These are phyloP conservation scores for Lachnellula hyalina DNA, from an alignment of 2,329 filamentous ascomycete genomes.

Conservation along the genomic window DNA sequence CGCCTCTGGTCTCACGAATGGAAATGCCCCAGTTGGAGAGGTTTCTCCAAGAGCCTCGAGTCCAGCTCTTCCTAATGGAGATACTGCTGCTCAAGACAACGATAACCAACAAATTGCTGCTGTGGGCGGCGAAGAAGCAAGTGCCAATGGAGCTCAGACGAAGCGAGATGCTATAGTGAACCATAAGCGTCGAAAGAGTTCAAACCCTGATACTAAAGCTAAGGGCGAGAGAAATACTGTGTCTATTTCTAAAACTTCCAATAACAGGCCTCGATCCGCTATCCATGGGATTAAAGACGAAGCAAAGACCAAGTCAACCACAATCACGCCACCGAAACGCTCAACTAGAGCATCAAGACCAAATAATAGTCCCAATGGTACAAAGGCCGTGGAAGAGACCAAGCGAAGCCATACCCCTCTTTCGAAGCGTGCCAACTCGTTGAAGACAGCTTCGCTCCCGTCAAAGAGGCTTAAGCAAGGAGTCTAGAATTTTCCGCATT, in stretches of 20 bases:
- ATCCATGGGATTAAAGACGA: not conserved
- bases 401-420: not conserved
- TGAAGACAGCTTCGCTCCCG: not conserved
- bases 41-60: not conserved
- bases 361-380: not conserved
- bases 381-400: not conserved
- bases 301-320: not conserved
- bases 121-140: too few relatives aligned
- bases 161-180: too few relatives aligned
- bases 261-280: too few relatives aligned
- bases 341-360: not conserved
- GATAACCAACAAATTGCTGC: too few relatives aligned
- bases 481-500: not conserved
- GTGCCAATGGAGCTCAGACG: too few relatives aligned
- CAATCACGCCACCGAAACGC: not conserved
- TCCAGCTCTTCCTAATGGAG: not conserved
- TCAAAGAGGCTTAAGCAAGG: slow-evolving; percentile 1
- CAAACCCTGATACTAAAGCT: too few relatives aligned
- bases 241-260: too few relatives aligned
- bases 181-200: too few relatives aligned
- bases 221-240: too few relatives aligned
- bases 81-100: not conserved
- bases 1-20: not conserved
- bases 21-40: not conserved
- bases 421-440: not conserved